Evolutionary conservation across 176 grass and related monocot species (phyloP), one percentile per base, ranked within the genome.

Genomic region (Carex pumila): DNA sequence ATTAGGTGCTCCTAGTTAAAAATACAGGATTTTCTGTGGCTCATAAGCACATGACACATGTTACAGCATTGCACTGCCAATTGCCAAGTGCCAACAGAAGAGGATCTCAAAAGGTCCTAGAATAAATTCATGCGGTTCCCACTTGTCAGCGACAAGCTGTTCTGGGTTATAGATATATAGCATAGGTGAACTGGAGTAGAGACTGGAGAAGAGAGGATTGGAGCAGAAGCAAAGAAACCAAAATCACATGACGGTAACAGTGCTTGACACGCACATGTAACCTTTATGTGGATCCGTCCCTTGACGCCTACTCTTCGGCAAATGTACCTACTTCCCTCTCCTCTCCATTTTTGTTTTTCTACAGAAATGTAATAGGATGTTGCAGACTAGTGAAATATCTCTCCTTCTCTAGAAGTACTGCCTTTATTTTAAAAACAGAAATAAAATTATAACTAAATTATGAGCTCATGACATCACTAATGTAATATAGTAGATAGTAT

Each of bases 221-320:
- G 61, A 50, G 80, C 41, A 65, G 3, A 65, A 82, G 80, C 80
- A 82, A 65, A 82, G 80, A 82, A 82, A 49, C 59, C 36, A 19
- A 45, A 43, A 43, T 82, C 61, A 82, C 80, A 65, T 67, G 79
- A 61, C 60, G 66, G 59, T 62, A 82, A 82, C 19, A 47, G 80
- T 82, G 58, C 12, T 82, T 45, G 43, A 65, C 80, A 82, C 80
- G 61, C 80, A 67, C 12, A 65, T 61, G 3, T 8, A 82, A 82
- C 80, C 37, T 61, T 76, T 61, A 22, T 19, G 12, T 85, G 57
- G 70, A 85, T 59, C 67, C 58, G 36, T 78, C 54, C 15, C 54
- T 73, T 62, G 22, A 12, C 70, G 65, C 63, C 41, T 54, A 82
- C 80, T 82, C 78, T 47, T 66, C 36, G 79, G 56, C 7, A 64